Evolutionary conservation across 495 filamentous ascomycete species (phyloP).

Genomic region (Hypomontagnella submonticulosa): DNA sequence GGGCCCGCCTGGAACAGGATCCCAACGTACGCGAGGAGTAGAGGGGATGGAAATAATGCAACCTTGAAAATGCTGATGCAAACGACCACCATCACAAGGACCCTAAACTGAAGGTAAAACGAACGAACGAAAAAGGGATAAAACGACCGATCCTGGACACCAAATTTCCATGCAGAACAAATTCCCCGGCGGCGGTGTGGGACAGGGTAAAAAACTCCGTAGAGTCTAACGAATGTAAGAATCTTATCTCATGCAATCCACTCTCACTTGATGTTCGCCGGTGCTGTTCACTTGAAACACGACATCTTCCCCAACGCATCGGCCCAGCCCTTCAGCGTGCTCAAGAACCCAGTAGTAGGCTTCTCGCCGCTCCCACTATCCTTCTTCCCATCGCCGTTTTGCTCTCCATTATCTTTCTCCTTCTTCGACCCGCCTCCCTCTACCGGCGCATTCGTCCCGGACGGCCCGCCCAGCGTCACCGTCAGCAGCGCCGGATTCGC

Average conservation of each 20-base stretch:
- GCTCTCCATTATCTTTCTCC: conserved; percentile 12
- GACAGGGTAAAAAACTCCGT: no score
- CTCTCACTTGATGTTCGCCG: neutral
- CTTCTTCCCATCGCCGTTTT: conserved; percentile 16
- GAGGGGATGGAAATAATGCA: conserved; percentile 5
- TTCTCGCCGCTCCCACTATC: conserved; percentile 8
- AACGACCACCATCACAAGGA: neutral
- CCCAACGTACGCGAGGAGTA: conserved; percentile 9
- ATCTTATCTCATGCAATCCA: neutral
- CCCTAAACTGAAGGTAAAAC: neutral
- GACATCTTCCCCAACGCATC: conserved; percentile 26
- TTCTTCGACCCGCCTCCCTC: conserved; percentile 27
- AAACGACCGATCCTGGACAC: conserved; percentile 34
- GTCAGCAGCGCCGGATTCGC: conserved; percentile 66
- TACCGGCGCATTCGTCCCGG: conserved; percentile 48
- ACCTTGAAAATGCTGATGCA: neutral
- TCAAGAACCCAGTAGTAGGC: neutral
- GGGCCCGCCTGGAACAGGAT: conserved; percentile 18
- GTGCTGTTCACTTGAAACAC: conserved; percentile 15
- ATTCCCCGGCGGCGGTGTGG: conserved; percentile 3
- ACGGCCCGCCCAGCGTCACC: conserved; percentile 70
- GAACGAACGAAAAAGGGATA: conserved; percentile 8
- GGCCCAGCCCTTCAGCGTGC: conserved; percentile 23
- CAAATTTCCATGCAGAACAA: conserved; percentile 20
- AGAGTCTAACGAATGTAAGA: conserved; percentile 12